Evolutionary conservation across 106 monocot species (phyloP).

Genomic region (Platanthera guangdongensis): DNA sequence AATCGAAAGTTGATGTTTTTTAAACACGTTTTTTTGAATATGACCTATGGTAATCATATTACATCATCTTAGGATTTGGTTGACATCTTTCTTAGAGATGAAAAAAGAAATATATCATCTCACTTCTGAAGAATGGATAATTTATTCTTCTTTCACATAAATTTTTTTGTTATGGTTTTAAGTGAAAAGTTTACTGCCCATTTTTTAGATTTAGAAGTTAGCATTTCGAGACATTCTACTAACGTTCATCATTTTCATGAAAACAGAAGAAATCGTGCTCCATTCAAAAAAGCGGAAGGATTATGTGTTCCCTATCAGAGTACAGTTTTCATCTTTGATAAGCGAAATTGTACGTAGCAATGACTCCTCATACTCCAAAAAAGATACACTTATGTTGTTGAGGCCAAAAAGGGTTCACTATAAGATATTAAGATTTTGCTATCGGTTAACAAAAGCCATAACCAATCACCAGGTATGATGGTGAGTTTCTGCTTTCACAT

Average conservation of each 20-base stretch:
- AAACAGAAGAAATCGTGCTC: slow-evolving; percentile 17
- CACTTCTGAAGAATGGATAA: too few species aligned
- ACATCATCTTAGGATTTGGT: too few species aligned
- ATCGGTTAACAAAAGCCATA: slow-evolving; percentile 9
- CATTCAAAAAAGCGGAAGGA: slow-evolving; percentile 12
- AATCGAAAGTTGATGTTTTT: too few species aligned
- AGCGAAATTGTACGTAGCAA: not conserved
- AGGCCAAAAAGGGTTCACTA: not conserved
- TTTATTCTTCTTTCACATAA: not conserved
- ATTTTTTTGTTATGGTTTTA: not conserved
- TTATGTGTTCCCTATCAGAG: slow-evolving; percentile 1
- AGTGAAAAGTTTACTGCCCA: not conserved
- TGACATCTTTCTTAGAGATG: too few species aligned
- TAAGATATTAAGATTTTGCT: not conserved
- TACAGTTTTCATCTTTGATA: slow-evolving; percentile 9
- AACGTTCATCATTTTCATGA: not conserved
- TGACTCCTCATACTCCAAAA: not conserved
- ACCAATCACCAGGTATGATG: slow-evolving; percentile 69
- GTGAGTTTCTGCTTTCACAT: slow-evolving; percentile 32
- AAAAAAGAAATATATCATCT: too few species aligned
- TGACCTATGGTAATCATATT: too few species aligned
- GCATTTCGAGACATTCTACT: not conserved
- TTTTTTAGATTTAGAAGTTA: not conserved
- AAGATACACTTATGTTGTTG: not conserved
- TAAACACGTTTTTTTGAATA: too few species aligned